Evolutionary conservation across 805 yeast species (phyloP), one percentile per base, ranked within the genome.

Genomic region (Jamesozyma jinghongensis): DNA sequence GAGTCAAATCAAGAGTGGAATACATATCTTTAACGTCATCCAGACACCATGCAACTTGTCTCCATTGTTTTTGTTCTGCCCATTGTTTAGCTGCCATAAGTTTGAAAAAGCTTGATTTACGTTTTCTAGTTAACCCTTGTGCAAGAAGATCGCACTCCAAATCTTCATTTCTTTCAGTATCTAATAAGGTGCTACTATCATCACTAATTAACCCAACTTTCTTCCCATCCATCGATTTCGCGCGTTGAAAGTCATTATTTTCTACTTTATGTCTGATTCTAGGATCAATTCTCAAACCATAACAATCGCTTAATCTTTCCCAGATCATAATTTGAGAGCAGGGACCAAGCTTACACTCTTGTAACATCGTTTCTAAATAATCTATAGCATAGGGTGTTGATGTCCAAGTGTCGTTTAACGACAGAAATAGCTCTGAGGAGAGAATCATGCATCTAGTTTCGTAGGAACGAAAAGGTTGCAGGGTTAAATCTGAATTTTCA

Each of bases 81-180:
- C 95, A 78, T 54, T 82, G 84, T 41, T 74, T 74, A 5, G 86
- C 81, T 0, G 95, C 79, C 20, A 87, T 56, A 20, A 87, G 56
- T 48, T 73, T 71, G 85, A 95, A 87, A 22, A 88, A 68, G 0
- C 85, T 75, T 1, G 87, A 76, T 55, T 86, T 86, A 40, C 97
- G 70, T 38, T 62, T 62, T 43, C 94, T 67, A 2, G 82, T 74
- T 17, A 75, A 57, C 0, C 90, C 79, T 29, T 71, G 56, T 0
- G 68, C 64, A 4, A 66, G 62, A 38, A 69, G 54, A 27, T 67
- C 61, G 4, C 46, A 40, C 3, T 19, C 29, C 20, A n/a, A 27
- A 17, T 20, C 16, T 2, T n/a, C 32, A 3, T 8, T 4, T 20
- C 12, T 33, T 12, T 5, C 35, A 16, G 22, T 17, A 8, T 13